Conservation (phyloP, 768 basidiomycete genomes). For the Lactarius akahatsu region DNA sequence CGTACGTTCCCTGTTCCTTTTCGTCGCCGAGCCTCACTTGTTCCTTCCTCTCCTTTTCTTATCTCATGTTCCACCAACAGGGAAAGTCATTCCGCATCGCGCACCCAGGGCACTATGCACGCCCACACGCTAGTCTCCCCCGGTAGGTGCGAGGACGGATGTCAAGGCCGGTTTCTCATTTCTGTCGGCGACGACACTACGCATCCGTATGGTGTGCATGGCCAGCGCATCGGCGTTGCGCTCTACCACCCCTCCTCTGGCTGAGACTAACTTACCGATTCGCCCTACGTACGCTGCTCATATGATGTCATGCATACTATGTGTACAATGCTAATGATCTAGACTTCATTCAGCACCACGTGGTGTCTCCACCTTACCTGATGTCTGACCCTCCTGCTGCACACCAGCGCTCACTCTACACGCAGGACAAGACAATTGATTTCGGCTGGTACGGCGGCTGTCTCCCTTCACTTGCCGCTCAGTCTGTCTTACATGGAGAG, state of each 20-base stretch:
- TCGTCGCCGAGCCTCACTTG: neutral
- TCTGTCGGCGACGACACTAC: conserved; percentile 5
- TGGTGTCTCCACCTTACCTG: neutral
- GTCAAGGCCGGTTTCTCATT: conserved; percentile 4
- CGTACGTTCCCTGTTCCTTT: conserved; percentile 3
- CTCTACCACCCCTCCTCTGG: neutral
- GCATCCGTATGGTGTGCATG: conserved; percentile 13
- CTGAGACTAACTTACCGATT: neutral
- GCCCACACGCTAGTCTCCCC: neutral
- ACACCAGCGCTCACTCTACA: too few relatives aligned
- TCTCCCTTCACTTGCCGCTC: too few relatives aligned
- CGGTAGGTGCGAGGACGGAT: conserved; percentile 4
- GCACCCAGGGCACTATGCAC: neutral
- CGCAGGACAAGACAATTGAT: too few relatives aligned
- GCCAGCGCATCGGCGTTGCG: conserved; percentile 11
- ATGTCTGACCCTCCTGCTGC: neutral
- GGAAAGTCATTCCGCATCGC: neutral
- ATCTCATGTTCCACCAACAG: neutral
- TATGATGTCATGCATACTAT: neutral
- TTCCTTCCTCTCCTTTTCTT: neutral
- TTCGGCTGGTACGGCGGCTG: too few relatives aligned
- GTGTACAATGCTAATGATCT: neutral
- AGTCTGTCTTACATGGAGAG: too few relatives aligned
- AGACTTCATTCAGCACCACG: neutral
- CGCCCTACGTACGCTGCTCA: neutral